Evolutionary conservation across 2,329 filamentous ascomycete genomes (phyloP).

Genomic region (Fusarium armeniacum): DNA sequence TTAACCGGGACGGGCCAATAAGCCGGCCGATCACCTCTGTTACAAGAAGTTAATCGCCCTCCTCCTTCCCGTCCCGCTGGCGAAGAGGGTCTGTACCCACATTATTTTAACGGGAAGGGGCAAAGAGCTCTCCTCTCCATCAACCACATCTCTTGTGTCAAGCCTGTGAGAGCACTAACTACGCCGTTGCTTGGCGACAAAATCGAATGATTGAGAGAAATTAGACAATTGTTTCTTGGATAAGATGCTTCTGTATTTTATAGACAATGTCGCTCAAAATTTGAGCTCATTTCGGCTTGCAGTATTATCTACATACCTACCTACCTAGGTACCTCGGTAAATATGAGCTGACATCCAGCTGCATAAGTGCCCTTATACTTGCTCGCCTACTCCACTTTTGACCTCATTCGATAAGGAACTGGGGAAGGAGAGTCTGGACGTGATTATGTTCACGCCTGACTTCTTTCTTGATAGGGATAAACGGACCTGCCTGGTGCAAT

Average conservation of each 20-base stretch:
- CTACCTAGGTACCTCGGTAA: background rate
- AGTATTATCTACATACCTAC: background rate
- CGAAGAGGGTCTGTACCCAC: slow-evolving; percentile 36
- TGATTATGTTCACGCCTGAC: slow-evolving; percentile 35
- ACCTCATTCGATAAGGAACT: slow-evolving; percentile 32
- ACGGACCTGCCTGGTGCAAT: background rate
- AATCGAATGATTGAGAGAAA: slow-evolving; percentile 32
- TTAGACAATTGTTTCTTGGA: background rate
- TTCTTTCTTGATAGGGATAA: background rate
- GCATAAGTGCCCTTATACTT: background rate
- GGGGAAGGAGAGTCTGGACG: slow-evolving; percentile 17
- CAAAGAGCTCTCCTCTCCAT: slow-evolving; percentile 15
- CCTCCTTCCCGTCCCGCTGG: slow-evolving; percentile 49
- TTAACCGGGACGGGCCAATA: slow-evolving; percentile 52
- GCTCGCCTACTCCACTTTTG: slow-evolving; percentile 32
- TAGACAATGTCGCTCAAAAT: slow-evolving; percentile 15
- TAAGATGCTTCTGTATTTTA: slow-evolving; percentile 1
- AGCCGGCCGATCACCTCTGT: slow-evolving; percentile 52
- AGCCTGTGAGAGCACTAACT: slow-evolving; percentile 10
- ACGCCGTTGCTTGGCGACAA: slow-evolving; percentile 17
- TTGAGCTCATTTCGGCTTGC: slow-evolving; percentile 20
- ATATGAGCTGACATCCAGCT: slow-evolving; percentile 17
- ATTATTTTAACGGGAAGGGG: slow-evolving; percentile 29
- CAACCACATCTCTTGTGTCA: slow-evolving; percentile 26
- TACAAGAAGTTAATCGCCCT: slow-evolving; percentile 56